Conservation (phyloP, 192 early-diverging fungal genomes). For the Podila minutissima region DNA sequence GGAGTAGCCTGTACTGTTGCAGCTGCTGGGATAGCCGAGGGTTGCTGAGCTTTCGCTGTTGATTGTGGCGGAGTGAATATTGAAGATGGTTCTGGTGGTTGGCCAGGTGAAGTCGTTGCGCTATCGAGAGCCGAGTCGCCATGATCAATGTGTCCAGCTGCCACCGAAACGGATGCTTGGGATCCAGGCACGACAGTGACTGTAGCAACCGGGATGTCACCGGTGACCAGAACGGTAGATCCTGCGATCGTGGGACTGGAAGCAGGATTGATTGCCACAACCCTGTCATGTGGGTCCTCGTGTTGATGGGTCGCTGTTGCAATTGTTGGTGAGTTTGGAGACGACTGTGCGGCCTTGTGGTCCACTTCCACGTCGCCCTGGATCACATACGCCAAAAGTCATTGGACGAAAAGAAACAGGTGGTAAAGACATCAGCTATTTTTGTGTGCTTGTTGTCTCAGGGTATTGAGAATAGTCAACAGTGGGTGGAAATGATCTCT, state of each 20-base stretch:
- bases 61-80: background rate
- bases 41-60: background rate
- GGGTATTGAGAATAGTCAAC: too few species aligned
- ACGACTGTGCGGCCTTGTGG: background rate
- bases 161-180: background rate
- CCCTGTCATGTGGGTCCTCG: background rate
- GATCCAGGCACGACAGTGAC: background rate
- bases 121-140: background rate
- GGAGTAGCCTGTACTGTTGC: background rate
- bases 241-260: conserved; percentile 8
- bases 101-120: background rate
- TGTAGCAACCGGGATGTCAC: background rate
- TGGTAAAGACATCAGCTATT: too few species aligned
- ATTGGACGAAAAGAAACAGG: too few species aligned
- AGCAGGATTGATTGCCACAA: conserved; percentile 6
- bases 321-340: background rate
- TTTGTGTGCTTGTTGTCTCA: too few species aligned
- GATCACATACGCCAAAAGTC: too few species aligned
- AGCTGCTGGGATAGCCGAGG: conserved; percentile 1
- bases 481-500: background rate
- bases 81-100: background rate
- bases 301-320: background rate
- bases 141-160: background rate
- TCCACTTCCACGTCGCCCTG: background rate
- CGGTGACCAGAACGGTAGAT: conserved; percentile 16